Base-by-base conservation (phyloP, 805 yeast genomes). In the Limtongia smithiae region DNA sequence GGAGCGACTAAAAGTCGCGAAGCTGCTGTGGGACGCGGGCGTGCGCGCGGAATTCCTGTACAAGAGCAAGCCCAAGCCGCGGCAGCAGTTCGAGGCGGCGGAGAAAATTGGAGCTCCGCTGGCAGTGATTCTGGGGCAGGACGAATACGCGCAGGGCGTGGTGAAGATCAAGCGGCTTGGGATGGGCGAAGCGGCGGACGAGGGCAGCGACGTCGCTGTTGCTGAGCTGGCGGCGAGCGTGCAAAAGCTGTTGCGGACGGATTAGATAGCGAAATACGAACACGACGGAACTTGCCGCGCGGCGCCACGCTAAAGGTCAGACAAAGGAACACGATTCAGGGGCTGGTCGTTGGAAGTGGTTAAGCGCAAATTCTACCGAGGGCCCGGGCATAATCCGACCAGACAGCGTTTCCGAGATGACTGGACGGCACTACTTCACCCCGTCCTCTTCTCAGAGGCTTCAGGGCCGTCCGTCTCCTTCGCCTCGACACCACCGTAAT, bases 71-170 rank as follows among this genome's bases (percentile, higher is more conserved):
- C 95, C 94, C 48, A 93, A 93, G 68, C 85, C 89, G 50, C 83
- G 95, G 68, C 93, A 91, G 69, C 98, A 93, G 71, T 93, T 93
- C 58, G 97, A 91, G 62, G 95, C 96, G 43, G 97, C 98, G 37
- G 98, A 93, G 62, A 90, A 87, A 70, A 73, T 88, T 1, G 97
- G 96, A 21, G 87, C 95, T 61, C 83, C 89, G 51, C 61, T 89
- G 38, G 96, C 93, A 11, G 95, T 93, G 37, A 93, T 93, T 59
- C 74, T 93, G 49, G 98, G 98, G 62, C 94, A 91, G 67, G 97
- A 93, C 67, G 98, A 93, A 70, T 89, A 71, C 62, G 78, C 81
- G 17, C 80, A 78, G 57, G 96, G 96, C 18, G 77, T 83, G 54
- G 74, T 90, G 51, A 82, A 96, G 72, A 82, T 93, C 54, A 93